Conservation (phyloP, 179 eudicot species). For the Amaranthus tricolor region DNA sequence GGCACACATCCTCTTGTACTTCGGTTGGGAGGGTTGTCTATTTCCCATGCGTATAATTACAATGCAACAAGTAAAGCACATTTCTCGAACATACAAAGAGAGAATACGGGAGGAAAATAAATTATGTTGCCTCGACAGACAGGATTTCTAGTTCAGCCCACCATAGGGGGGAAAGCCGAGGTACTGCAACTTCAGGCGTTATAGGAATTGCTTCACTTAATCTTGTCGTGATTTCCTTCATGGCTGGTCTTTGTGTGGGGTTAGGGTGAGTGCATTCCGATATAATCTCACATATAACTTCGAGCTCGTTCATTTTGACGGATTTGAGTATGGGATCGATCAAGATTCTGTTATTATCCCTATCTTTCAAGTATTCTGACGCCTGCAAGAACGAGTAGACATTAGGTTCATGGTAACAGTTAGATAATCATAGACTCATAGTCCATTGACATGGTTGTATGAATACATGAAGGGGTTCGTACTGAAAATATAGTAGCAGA, state of each 20-base stretch:
- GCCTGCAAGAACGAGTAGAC: constrained; percentile 42
- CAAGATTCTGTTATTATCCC: constrained; percentile 33
- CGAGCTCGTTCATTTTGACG: constrained; percentile 68
- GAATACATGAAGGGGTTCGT: neutral
- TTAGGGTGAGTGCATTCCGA: constrained; percentile 55
- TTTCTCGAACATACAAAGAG: constrained; percentile 15
- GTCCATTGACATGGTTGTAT: neutral
- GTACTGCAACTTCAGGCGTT: constrained; percentile 72
- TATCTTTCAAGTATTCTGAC: constrained; percentile 46
- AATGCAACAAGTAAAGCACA: constrained; percentile 16
- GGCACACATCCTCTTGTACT: constrained; percentile 8
- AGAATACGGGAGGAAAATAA: neutral
- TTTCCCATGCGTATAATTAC: constrained; percentile 21
- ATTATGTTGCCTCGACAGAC: constrained; percentile 71
- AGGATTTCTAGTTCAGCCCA: constrained; percentile 98
- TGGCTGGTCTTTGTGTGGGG: constrained; percentile 54
- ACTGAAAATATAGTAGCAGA: no score
- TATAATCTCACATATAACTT: constrained; percentile 60
- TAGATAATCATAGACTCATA: neutral
- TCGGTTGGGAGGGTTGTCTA: neutral
- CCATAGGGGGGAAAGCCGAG: constrained; percentile 92
- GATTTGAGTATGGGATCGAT: constrained; percentile 67
- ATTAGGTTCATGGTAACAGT: neutral
- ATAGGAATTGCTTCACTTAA: constrained; percentile 53
- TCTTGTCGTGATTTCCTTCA: constrained; percentile 48